A percentile compares a stretch with the other conserved stretches of the same genome.
Conservation (phyloP, 176 grass and related monocot genomes). For the Canna indica region DNA sequence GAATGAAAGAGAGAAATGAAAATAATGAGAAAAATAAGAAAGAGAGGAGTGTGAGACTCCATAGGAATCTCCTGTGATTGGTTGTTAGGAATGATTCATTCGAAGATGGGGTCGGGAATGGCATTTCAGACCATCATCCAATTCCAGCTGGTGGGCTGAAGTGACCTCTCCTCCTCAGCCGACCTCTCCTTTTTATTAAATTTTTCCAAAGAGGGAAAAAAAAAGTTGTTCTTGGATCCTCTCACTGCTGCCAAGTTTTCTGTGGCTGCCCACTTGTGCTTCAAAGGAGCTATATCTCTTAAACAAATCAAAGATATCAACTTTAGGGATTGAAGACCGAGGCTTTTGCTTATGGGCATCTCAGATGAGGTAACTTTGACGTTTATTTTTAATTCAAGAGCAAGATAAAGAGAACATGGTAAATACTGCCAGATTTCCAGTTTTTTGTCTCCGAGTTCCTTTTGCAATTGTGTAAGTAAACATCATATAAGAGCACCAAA, state of each 20-base stretch:
- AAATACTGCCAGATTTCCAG: not conserved
- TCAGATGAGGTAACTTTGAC: not conserved
- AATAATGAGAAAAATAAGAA: not conserved
- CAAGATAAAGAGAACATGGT: not conserved
- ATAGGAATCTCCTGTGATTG: not conserved
- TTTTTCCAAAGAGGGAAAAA: not conserved
- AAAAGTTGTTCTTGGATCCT: not conserved
- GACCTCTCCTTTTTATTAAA: not conserved
- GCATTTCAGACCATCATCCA: not conserved
- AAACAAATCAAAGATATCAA: not conserved
- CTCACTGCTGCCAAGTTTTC: not conserved
- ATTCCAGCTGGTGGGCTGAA: constrained; percentile 5
- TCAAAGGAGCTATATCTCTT: not conserved
- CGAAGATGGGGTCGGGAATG: not conserved
- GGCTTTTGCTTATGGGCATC: not conserved
- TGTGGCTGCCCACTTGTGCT: not conserved
- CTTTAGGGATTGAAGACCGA: not conserved
- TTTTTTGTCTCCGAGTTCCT: not conserved
- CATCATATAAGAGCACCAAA: constrained; percentile 7
- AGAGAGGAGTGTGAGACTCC: not conserved
- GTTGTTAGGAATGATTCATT: not conserved
- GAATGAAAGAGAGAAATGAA: not conserved
- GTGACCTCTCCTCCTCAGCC: not conserved
- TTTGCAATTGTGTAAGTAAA: not conserved
- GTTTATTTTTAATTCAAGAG: not conserved